These are phyloP conservation scores for Kickxella alabastrina DNA, from an alignment of 192 early-diverging fungal species.

Conservation along the genomic window DNA sequence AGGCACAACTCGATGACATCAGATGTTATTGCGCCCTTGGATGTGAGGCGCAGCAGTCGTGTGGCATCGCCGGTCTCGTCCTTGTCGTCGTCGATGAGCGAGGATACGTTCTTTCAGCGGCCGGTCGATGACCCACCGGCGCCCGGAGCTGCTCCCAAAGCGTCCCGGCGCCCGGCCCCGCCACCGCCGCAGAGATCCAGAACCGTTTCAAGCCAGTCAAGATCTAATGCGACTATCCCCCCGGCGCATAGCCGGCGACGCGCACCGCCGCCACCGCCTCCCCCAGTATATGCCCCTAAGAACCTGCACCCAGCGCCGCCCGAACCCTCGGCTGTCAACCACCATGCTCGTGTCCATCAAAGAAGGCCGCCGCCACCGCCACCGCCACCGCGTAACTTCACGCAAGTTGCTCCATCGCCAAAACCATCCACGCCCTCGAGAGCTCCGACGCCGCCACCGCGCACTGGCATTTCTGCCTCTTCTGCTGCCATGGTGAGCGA, in stretches of 20 bases:
- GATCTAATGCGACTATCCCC: not conserved
- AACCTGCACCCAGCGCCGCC: no score
- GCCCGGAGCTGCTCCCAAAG: not conserved
- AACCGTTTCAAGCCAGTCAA: constrained; percentile 1
- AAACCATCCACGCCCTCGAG: constrained; percentile 1
- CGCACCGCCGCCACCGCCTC: constrained; percentile 33
- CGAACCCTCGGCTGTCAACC: no score
- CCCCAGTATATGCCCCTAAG: not conserved
- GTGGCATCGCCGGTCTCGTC: constrained; percentile 33
- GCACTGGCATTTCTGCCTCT: no score
- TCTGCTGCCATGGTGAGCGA: no score
- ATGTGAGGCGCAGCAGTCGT: constrained; percentile 7
- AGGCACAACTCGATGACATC: constrained; percentile 32
- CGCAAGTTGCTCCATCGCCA: not conserved
- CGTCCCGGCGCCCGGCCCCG: constrained; percentile 14
- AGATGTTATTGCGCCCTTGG: not conserved
- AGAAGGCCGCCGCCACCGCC: constrained; percentile 21
- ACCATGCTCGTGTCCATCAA: constrained; percentile 1
- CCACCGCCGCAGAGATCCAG: constrained; percentile 19
- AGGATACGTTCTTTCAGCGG: constrained; percentile 35
- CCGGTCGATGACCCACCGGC: constrained; percentile 4
- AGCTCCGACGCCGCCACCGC: constrained; percentile 25
- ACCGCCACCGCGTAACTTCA: not conserved
- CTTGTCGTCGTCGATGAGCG: constrained; percentile 36
- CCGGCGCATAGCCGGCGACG: constrained; percentile 19